phyloP scores from a whole-genome alignment of 768 basidiomycete species.

The Auriscalpium orientale region DNA sequence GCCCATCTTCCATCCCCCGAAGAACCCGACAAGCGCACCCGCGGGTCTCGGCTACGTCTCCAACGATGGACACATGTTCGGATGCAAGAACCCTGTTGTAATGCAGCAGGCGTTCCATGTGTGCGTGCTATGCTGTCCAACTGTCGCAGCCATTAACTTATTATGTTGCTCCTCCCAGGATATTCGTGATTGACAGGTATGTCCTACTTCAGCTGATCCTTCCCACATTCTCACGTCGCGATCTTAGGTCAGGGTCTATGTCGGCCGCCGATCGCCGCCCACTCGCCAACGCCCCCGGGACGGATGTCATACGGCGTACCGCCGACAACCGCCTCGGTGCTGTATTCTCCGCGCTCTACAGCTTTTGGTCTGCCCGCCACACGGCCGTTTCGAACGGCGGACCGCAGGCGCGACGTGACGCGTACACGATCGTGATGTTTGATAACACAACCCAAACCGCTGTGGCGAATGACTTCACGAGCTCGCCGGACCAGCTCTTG shows the following conservation, averaged over 20 bases:
- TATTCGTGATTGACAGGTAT: constrained; percentile 50
- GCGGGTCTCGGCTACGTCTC: constrained; percentile 42
- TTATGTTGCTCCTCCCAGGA: constrained; percentile 21
- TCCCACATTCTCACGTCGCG: background rate
- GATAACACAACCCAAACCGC: constrained; percentile 16
- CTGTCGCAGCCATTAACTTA: background rate
- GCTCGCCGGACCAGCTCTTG: constrained; percentile 39
- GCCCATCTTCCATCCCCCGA: constrained; percentile 43
- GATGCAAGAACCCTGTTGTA: constrained; percentile 45
- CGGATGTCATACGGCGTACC: constrained; percentile 27
- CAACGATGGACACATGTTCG: constrained; percentile 47
- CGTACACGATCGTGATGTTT: constrained; percentile 51
- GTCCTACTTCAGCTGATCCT: background rate
- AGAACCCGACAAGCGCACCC: constrained; percentile 20
- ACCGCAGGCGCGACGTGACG: constrained; percentile 34
- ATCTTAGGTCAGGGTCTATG: constrained; percentile 48
- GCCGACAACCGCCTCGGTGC: constrained; percentile 49
- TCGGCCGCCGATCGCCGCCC: constrained; percentile 31
- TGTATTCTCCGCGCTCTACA: constrained; percentile 46
- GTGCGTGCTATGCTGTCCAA: constrained; percentile 26
- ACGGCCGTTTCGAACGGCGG: constrained; percentile 23
- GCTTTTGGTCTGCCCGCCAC: constrained; percentile 49
- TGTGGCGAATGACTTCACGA: constrained; percentile 39
- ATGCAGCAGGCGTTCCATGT: constrained; percentile 53
- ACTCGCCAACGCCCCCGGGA: constrained; percentile 34